Conservation (phyloP, 2,329 filamentous ascomycete species). For the Nigrospora osmanthi region DNA sequence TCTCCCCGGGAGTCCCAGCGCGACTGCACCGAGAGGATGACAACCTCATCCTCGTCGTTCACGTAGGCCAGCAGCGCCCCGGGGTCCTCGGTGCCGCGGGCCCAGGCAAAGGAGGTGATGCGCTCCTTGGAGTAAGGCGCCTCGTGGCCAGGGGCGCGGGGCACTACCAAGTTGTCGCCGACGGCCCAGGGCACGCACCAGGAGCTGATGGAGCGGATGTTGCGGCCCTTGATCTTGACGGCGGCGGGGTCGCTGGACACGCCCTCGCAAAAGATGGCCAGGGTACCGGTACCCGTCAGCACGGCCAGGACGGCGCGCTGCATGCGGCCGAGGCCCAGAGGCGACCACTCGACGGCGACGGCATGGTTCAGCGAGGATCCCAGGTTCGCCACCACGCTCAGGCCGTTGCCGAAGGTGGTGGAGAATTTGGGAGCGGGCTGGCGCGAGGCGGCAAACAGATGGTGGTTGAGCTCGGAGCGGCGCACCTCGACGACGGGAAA, state of each 20-base stretch:
- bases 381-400: conserved; percentile 35
- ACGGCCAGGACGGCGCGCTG: conserved; percentile 42
- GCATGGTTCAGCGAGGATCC: conserved; percentile 48
- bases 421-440: conserved; percentile 18
- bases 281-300: conserved; percentile 39
- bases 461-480: conserved; percentile 17
- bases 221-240: conserved; percentile 20
- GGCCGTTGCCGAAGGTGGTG: conserved; percentile 34
- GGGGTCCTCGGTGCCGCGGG: conserved; percentile 30
- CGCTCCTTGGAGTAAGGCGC: conserved; percentile 23
- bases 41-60: conserved; percentile 41
- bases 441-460: conserved; percentile 16
- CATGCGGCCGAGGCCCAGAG: conserved; percentile 47
- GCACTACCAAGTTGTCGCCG: conserved; percentile 42
- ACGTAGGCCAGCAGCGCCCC: conserved; percentile 41
- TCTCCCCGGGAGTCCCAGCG: conserved; percentile 15
- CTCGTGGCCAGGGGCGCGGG: conserved; percentile 25
- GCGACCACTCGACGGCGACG: conserved; percentile 49
- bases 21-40: conserved; percentile 39
- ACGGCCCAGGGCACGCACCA: conserved; percentile 51
- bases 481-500: conserved; percentile 19
- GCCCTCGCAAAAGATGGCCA: conserved; percentile 46
- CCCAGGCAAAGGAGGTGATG: conserved; percentile 47
- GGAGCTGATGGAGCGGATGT: conserved; percentile 31
- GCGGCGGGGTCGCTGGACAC: conserved; percentile 13